Percentiles rank a stretch among this genome's conserved stretches.
Conservation (phyloP, 2,329 filamentous ascomycete genomes). For the Penicillium sp. region DNA sequence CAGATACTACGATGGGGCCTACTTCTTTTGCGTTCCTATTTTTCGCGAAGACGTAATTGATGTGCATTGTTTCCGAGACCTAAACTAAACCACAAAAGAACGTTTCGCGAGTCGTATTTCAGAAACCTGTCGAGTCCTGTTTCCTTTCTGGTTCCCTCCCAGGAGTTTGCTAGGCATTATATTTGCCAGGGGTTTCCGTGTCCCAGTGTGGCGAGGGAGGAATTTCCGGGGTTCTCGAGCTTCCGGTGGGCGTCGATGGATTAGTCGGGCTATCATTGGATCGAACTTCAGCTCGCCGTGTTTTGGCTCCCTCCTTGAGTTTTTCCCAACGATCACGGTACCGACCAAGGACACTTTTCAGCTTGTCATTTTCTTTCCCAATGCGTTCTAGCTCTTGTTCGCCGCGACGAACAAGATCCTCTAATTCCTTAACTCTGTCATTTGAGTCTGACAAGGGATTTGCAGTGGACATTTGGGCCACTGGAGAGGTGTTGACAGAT, state of each 20-base stretch:
- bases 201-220: constrained; percentile 12
- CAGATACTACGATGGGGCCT: background rate
- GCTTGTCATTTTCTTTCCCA: constrained; percentile 61
- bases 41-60: background rate
- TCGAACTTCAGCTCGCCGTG: constrained; percentile 31
- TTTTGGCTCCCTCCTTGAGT: constrained; percentile 63
- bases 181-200: background rate
- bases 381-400: constrained; percentile 64
- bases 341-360: constrained; percentile 53
- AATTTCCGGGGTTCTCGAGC: constrained; percentile 9
- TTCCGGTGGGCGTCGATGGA: constrained; percentile 1
- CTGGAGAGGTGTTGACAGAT: constrained; percentile 28
- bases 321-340: constrained; percentile 69
- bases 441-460: constrained; percentile 40
- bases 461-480: constrained; percentile 17
- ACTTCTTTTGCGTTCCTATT: background rate
- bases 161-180: background rate
- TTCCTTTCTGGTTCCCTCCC: background rate
- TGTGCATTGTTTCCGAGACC: background rate
- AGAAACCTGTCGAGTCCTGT: background rate
- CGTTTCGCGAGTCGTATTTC: background rate
- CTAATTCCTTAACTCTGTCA: constrained; percentile 63
- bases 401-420: constrained; percentile 62
- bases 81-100: background rate
- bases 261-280: constrained; percentile 12